Evolutionary conservation across 129 eudicot genomes (phyloP), one percentile per base, ranked within the genome.

Genomic region (Artemisia annua): DNA sequence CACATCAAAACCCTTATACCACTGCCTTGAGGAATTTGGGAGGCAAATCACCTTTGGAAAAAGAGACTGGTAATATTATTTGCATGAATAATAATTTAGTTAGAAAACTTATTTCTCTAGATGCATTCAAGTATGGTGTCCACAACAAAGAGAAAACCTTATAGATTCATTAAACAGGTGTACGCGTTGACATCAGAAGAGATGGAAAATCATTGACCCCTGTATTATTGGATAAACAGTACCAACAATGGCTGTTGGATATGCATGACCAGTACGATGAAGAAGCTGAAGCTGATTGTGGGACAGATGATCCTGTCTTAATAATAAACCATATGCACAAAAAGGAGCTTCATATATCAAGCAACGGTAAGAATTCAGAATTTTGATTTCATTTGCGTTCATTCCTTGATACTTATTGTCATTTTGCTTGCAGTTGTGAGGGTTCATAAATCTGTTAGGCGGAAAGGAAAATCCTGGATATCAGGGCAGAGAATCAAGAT

Each of bases 401-500:
- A 30, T 30, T 30, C 4, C 39, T 30, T 30, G 39, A 30, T 30
- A 30, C 39, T n/a, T 15, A 19, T 59, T 46, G 72, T 22, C 35
- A 18, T 67, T 66, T 63, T 75, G 13, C 43, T 24, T 78, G 75
- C 75, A 92, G 97, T 89, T 77, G 71, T 89, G 60, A 83, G 97
- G 81, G 79, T 92, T 74, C 96, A 92, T 69, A 75, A 83, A 76
- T 78, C 46, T 73, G 53, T 56, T 49, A 92, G 97, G 78, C 81
- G 91, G 71, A 92, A 81, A 77, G 94, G 86, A 3, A 78, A 30
- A 26, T 22, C 79, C 30, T 92, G 97, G 97, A 77, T 66, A 68
- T 72, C 96, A 50, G 97, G 94, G 67, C 94, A 87, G 82, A 85
- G 74, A 63, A 81, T 92, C 12, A 88, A 88, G 81, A 69, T 91